Conservation (phyloP, 2,329 filamentous ascomycete species). For the Rhytidhysteron rufulum region DNA sequence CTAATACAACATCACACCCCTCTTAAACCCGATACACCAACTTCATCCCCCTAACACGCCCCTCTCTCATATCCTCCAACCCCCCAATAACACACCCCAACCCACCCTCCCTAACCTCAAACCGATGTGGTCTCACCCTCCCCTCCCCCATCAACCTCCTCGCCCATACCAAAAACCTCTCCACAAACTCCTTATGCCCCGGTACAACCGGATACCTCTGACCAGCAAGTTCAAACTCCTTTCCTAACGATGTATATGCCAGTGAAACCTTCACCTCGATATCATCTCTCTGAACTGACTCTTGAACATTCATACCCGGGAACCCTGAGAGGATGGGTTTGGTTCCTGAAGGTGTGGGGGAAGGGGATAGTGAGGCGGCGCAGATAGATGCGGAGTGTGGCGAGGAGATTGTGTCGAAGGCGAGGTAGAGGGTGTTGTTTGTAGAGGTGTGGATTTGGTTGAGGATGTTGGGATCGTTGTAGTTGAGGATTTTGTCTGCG, state of each 20-base stretch:
- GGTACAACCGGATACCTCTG: neutral
- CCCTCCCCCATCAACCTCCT: neutral
- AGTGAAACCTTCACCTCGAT: neutral
- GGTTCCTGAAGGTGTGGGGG: neutral
- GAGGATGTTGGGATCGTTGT: neutral
- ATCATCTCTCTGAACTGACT: neutral
- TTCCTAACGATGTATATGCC: neutral
- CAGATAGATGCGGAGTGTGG: neutral
- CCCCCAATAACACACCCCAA: neutral
- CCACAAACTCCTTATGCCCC: neutral
- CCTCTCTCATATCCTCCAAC: neutral
- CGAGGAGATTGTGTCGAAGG: neutral
- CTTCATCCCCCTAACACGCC: neutral
- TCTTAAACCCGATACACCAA: neutral
- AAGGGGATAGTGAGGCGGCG: neutral
- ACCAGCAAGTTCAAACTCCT: neutral
- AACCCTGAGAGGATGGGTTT: neutral
- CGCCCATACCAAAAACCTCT: neutral
- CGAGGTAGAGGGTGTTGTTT: neutral
- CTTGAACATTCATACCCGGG: neutral
- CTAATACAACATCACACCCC: too few relatives aligned
- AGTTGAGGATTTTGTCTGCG: slow-evolving; percentile 1
- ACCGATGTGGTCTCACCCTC: neutral
- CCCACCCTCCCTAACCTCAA: neutral
- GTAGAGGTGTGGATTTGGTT: neutral